Percentiles rank a stretch among this genome's conserved stretches.
These are phyloP conservation scores for Cryptosporidium ryanae DNA, from an alignment of 169 alveolate genomes.

Conservation along the genomic window DNA sequence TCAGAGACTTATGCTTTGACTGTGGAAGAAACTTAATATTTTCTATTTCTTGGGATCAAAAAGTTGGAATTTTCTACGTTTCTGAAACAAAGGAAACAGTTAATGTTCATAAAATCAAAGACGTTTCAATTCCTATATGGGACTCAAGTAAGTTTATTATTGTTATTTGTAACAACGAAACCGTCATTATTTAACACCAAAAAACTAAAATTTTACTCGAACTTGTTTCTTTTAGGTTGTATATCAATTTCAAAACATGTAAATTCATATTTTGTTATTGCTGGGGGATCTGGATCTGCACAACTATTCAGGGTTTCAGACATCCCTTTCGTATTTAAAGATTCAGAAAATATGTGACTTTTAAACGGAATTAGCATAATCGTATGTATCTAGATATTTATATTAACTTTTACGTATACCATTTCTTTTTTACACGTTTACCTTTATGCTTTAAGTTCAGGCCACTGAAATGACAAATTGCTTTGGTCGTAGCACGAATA, in stretches of 20 bases:
- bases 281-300: slow-evolving; percentile 71
- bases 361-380: no score
- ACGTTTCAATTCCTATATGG: slow-evolving; percentile 34
- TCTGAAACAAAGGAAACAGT: neutral
- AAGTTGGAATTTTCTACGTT: neutral
- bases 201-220: no score
- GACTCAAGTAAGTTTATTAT: slow-evolving; percentile 56
- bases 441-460: no score
- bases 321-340: no score
- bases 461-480: no score
- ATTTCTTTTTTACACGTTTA: no score
- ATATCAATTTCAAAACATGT: slow-evolving; percentile 20
- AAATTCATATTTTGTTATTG: neutral
- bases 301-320: slow-evolving; percentile 6
- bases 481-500: no score
- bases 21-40: neutral
- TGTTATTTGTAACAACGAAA: neutral
- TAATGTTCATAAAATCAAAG: neutral
- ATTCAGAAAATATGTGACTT: no score
- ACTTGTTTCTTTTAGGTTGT: slow-evolving; percentile 1
- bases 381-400: no score
- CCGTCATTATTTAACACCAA: neutral
- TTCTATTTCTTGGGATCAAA: slow-evolving; percentile 69
- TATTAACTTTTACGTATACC: no score
- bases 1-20: slow-evolving; percentile 49